A percentile compares a stretch with the other conserved stretches of the same genome.
Conservation (phyloP, 2,329 filamentous ascomycete genomes). For the Cytospora mali region DNA sequence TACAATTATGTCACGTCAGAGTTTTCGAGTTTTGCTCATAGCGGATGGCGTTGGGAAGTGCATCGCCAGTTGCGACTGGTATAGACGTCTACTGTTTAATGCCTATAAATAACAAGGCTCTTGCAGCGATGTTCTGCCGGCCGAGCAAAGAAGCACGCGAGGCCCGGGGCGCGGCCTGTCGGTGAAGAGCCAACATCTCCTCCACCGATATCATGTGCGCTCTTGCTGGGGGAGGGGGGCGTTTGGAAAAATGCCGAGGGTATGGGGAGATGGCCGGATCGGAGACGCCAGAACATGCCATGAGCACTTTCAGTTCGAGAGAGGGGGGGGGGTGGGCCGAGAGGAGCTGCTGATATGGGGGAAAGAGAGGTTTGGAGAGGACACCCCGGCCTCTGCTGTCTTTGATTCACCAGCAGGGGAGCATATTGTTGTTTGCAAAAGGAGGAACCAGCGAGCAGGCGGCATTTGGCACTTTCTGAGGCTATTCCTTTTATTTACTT, state of each 20-base stretch:
- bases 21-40: constrained; percentile 43
- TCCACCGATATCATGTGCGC: constrained; percentile 1
- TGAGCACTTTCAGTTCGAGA: constrained; percentile 6
- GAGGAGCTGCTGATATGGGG: neutral
- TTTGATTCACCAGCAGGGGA: constrained; percentile 10
- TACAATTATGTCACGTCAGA: constrained; percentile 26
- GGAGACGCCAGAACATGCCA: neutral
- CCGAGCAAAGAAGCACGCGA: constrained; percentile 20
- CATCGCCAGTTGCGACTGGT: constrained; percentile 28
- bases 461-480: constrained; percentile 25
- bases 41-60: constrained; percentile 56
- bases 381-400: constrained; percentile 15
- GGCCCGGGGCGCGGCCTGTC: neutral
- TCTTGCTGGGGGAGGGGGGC: constrained; percentile 10
- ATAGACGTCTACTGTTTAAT: constrained; percentile 43
- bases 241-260: neutral
- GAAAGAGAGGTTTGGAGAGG: neutral
- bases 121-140: constrained; percentile 28
- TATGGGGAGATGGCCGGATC: too few relatives aligned
- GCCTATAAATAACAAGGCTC: constrained; percentile 29
- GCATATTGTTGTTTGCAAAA: constrained; percentile 20
- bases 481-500: constrained; percentile 13
- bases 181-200: constrained; percentile 4
- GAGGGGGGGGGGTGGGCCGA: too few relatives aligned
- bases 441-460: constrained; percentile 24